Evolutionary conservation across 1,284 basidiomycete genomes (phyloP), one percentile per base, ranked within the genome.

Genomic region (Ganoderma meredithae): DNA sequence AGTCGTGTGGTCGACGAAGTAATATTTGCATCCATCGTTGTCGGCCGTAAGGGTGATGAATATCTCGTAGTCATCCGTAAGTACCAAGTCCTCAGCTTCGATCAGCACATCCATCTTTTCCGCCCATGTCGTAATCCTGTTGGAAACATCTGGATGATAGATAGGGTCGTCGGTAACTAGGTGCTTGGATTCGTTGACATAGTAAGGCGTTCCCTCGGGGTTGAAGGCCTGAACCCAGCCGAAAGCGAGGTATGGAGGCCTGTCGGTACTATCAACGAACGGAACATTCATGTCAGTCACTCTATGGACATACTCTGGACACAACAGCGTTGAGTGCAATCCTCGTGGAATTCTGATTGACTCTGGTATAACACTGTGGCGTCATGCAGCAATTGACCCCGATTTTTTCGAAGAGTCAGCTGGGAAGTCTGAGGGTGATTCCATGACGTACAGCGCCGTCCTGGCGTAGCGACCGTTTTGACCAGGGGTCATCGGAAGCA

Each of bases 121-220:
- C 1, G 75, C 49, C 44, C 65, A 70, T 7, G 13, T 40, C 7
- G 47, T n/a, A 9, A 78, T 22, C 19, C 52, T 60, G 7, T 60
- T 39, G 60, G 62, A 67, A 7, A 61, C 36, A 3, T 68, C 58
- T 2, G 31, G 36, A 7, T 64, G 41, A 19, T 67, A 52, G 22
- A 76, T 67, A 0, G 67, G 64, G 13, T 70, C 65, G 59, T 79
- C 76, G 8, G 76, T 76, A 22, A 78, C 72, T n/a, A 76, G 56
- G 33, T 58, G 66, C 3, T 71, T 47, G 2, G 43, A n/a, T 5
- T 25, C 19, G 41, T 77, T 69, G 49, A 76, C 69, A 47, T 72
- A 77, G 72, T 71, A 79, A 3, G 64, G 65, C 39, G 73, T 66
- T 17, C 78, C 78, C 63, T 79, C 78, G 9, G 78, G 78, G 59